Conservation (phyloP, 2,329 filamentous ascomycete genomes). For the Fusarium foetens region DNA sequence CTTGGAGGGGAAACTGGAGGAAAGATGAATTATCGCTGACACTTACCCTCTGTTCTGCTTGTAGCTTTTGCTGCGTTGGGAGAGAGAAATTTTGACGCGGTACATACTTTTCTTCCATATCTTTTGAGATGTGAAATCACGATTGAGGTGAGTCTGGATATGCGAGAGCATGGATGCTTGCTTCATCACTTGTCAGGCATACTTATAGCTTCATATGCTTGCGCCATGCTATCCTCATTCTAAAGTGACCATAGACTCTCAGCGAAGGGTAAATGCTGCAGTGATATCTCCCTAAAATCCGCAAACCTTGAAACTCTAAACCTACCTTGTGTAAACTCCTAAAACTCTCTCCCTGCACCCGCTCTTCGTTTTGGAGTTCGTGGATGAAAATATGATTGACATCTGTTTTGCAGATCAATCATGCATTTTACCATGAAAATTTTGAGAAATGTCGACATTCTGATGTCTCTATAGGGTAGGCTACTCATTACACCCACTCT, state of each 20-base stretch:
- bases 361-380: not conserved
- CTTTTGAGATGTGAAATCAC: not conserved
- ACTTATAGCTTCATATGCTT: too few species aligned
- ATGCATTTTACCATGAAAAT: not conserved
- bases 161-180: not conserved
- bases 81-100: conserved; percentile 52
- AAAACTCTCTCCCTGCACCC: not conserved
- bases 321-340: not conserved
- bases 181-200: not conserved
- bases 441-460: not conserved
- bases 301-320: not conserved
- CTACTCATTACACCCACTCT: not conserved
- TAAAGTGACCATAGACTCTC: not conserved
- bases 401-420: not conserved
- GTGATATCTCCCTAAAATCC: not conserved
- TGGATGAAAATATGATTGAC: not conserved
- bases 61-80: conserved; percentile 48
- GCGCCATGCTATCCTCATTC: too few species aligned
- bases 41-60: conserved; percentile 61
- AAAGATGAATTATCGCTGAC: conserved; percentile 62
- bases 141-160: not conserved
- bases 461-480: not conserved
- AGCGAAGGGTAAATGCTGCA: not conserved
- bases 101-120: conserved; percentile 42
- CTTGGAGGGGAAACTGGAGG: conserved; percentile 78